Conservation (phyloP, 2,329 filamentous ascomycete genomes). For the Penicillium aurantiogriseum region DNA sequence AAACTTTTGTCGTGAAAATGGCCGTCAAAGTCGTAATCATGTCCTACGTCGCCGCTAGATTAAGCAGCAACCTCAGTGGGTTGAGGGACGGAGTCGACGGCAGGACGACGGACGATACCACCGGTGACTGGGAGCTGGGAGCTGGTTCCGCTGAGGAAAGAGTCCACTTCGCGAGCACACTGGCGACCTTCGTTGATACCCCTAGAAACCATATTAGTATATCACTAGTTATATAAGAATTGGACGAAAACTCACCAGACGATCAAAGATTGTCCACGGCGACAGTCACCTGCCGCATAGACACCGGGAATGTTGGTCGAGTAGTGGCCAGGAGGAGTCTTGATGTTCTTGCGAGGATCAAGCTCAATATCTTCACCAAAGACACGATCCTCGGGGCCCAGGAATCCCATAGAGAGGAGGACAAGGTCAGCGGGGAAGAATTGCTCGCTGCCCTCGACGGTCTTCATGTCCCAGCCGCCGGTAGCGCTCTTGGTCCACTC, state of each 20-base stretch:
- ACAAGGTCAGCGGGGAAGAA: slow-evolving; percentile 97
- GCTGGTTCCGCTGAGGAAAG: slow-evolving; percentile 73
- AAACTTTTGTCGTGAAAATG: slow-evolving; percentile 11
- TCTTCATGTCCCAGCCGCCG: slow-evolving; percentile 98
- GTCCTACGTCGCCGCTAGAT: not conserved
- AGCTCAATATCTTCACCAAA: slow-evolving; percentile 87
- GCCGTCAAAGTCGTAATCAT: slow-evolving; percentile 15
- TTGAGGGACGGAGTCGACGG: slow-evolving; percentile 44
- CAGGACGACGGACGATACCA: slow-evolving; percentile 83
- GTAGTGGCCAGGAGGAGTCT: slow-evolving; percentile 86
- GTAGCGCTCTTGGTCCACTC: slow-evolving; percentile 90
- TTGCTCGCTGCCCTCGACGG: slow-evolving; percentile 86
- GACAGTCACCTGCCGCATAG: slow-evolving; percentile 93
- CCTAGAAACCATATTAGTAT: slow-evolving; percentile 46
- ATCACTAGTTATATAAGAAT: not conserved
- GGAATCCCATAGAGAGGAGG: slow-evolving; percentile 93
- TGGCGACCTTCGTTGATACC: slow-evolving; percentile 97
- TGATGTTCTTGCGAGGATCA: slow-evolving; percentile 91
- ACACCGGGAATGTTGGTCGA: slow-evolving; percentile 83
- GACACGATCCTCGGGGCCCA: slow-evolving; percentile 86
- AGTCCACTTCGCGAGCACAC: slow-evolving; percentile 85
- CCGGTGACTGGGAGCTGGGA: slow-evolving; percentile 85
- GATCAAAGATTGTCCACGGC: slow-evolving; percentile 90
- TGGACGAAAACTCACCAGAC: slow-evolving; percentile 68
- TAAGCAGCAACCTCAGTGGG: slow-evolving; percentile 32